phyloP scores from a whole-genome alignment of 2,329 filamentous ascomycete species.

The Zopfia rhizophila region DNA sequence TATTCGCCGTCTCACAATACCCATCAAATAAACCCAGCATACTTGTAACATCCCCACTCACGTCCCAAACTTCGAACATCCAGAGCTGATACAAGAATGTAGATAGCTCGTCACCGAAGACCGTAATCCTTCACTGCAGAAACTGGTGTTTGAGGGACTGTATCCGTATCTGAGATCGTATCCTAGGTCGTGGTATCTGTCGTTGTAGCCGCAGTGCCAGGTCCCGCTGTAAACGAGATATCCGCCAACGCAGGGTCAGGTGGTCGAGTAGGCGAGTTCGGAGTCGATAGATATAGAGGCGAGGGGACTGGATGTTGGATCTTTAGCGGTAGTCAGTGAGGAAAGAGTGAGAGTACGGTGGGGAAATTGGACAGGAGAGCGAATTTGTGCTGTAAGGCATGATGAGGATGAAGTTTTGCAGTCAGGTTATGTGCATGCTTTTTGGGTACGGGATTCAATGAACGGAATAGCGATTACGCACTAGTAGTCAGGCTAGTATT shows the following conservation, averaged over 20 bases:
- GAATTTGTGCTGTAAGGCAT: too few species aligned
- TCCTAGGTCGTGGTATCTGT: conserved; percentile 5
- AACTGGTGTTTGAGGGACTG: conserved; percentile 11
- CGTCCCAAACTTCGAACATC: conserved; percentile 1
- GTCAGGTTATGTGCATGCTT: too few species aligned
- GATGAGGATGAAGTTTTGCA: too few species aligned
- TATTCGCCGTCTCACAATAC: conserved; percentile 16
- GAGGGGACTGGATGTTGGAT: conserved; percentile 10
- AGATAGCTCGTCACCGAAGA: conserved; percentile 7
- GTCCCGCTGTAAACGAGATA: conserved; percentile 1
- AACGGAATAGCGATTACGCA: too few species aligned
- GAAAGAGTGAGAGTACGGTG: too few species aligned
- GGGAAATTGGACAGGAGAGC: too few species aligned
- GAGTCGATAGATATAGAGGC: conserved; percentile 8
- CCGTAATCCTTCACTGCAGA: conserved; percentile 4
- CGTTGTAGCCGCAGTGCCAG: conserved; percentile 4
- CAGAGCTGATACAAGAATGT: conserved; percentile 4
- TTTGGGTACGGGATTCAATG: too few species aligned
- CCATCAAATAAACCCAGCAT: conserved; percentile 15
- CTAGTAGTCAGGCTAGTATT: too few species aligned
- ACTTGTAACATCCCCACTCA: conserved; percentile 7
- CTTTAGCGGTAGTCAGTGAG: too few species aligned
- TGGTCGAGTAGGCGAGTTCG: conserved; percentile 3
- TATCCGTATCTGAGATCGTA: conserved; percentile 8
- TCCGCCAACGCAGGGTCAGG: conserved; percentile 10